phyloP scores from a whole-genome alignment of 2,329 filamentous ascomycete genomes.

The Ascochyta pisi region DNA sequence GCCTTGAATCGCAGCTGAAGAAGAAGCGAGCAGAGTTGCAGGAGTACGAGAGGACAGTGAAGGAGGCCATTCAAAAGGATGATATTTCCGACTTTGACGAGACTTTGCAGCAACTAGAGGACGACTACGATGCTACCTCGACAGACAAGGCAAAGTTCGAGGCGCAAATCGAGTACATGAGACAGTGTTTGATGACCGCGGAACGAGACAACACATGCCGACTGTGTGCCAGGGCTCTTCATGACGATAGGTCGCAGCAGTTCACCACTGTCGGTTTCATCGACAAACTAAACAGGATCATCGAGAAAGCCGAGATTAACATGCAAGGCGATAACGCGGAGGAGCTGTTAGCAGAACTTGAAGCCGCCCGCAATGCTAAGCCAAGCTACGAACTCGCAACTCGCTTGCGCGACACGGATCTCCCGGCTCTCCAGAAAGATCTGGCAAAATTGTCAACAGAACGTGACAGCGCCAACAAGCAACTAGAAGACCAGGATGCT shows the following conservation, averaged over 20 bases:
- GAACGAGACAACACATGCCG: constrained; percentile 75
- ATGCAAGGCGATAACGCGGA: constrained; percentile 68
- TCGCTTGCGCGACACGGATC: constrained; percentile 70
- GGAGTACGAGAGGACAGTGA: constrained; percentile 67
- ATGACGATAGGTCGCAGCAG: constrained; percentile 61
- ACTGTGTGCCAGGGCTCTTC: constrained; percentile 76
- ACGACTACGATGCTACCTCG: constrained; percentile 58
- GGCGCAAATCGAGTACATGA: constrained; percentile 74
- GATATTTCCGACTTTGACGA: constrained; percentile 57
- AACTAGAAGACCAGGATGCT: constrained; percentile 70
- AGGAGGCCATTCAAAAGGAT: constrained; percentile 55
- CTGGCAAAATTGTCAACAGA: constrained; percentile 58
- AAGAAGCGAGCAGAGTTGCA: constrained; percentile 69
- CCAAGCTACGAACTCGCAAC: constrained; percentile 77
- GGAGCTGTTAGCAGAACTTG: constrained; percentile 66
- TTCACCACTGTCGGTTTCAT: constrained; percentile 63
- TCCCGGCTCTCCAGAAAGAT: constrained; percentile 72
- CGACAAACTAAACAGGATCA: constrained; percentile 67
- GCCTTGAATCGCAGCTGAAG: constrained; percentile 67
- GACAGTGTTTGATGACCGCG: constrained; percentile 69
- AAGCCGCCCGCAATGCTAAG: constrained; percentile 61
- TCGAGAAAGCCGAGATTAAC: constrained; percentile 60
- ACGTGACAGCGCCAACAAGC: constrained; percentile 47
- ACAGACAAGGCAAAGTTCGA: constrained; percentile 74
- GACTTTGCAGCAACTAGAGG: constrained; percentile 60